phyloP scores from a whole-genome alignment of 2,329 filamentous ascomycete species.

The Proliferodiscus dingleyae region DNA sequence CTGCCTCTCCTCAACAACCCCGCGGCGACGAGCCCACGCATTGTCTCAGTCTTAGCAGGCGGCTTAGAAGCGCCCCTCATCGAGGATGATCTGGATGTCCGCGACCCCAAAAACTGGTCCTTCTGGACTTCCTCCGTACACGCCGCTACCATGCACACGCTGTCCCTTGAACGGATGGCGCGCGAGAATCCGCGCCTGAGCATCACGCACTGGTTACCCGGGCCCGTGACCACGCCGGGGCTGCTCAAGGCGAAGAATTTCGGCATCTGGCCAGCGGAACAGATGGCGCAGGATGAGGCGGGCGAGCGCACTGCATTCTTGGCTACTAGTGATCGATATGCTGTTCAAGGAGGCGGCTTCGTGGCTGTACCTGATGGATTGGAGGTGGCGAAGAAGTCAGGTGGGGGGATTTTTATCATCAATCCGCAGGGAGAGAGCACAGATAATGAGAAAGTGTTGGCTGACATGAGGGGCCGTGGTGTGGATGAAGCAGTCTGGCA shows the following conservation, averaged over 20 bases:
- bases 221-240: slow-evolving; percentile 29
- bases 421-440: slow-evolving; percentile 28
- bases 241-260: slow-evolving; percentile 8
- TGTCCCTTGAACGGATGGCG: slow-evolving; percentile 42
- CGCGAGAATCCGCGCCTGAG: slow-evolving; percentile 36
- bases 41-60: slow-evolving; percentile 46
- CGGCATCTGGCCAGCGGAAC: slow-evolving; percentile 1
- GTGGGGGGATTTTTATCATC: slow-evolving; percentile 34
- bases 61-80: slow-evolving; percentile 43
- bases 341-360: slow-evolving; percentile 3
- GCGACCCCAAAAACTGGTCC: slow-evolving; percentile 25
- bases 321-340: slow-evolving; percentile 32
- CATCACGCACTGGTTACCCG: slow-evolving; percentile 34
- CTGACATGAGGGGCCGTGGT: background rate
- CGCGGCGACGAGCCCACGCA: slow-evolving; percentile 40
- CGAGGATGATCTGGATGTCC: slow-evolving; percentile 39
- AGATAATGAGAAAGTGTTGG: slow-evolving; percentile 8
- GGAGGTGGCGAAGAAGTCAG: slow-evolving; percentile 27
- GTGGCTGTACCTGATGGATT: slow-evolving; percentile 17
- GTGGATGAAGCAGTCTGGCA: background rate
- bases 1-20: slow-evolving; percentile 47
- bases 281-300: slow-evolving; percentile 22
- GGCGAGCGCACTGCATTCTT: slow-evolving; percentile 33
- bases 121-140: slow-evolving; percentile 38
- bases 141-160: slow-evolving; percentile 42